Conservation (phyloP, 1,139 yeast species). For the Saccharomycopsis phalli region DNA sequence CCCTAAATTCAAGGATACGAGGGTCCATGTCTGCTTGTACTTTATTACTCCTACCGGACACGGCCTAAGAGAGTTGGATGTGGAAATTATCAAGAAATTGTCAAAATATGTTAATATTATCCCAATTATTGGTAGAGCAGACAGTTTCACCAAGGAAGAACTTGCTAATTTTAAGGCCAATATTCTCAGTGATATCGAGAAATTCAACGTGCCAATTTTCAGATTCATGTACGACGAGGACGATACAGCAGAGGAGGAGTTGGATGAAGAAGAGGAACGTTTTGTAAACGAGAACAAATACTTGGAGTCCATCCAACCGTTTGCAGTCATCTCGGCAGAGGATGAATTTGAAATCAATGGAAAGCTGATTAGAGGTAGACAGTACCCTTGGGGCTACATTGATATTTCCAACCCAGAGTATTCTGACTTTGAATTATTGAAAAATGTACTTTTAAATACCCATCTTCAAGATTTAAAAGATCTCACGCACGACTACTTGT, state of each 20-base stretch:
- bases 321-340: constrained; percentile 62
- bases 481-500: constrained; percentile 67
- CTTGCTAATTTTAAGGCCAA: constrained; percentile 44
- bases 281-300: constrained; percentile 56
- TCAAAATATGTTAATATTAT: constrained; percentile 65
- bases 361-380: constrained; percentile 46
- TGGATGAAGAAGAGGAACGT: constrained; percentile 32
- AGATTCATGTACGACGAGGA: constrained; percentile 36
- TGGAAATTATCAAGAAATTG: constrained; percentile 56
- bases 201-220: constrained; percentile 61
- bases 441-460: constrained; percentile 61
- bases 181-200: constrained; percentile 49
- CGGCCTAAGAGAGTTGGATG: constrained; percentile 40
- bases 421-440: constrained; percentile 55
- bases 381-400: constrained; percentile 71
- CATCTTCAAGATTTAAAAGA: constrained; percentile 77
- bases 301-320: constrained; percentile 56
- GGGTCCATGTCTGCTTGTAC: constrained; percentile 56
- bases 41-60: constrained; percentile 51
- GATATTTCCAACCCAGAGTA: constrained; percentile 52
- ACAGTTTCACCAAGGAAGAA: constrained; percentile 56
- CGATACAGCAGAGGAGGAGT: constrained; percentile 25
- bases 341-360: constrained; percentile 42
- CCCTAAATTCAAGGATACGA: constrained; percentile 44
- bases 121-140: constrained; percentile 65